Conservation (phyloP, 2,329 filamentous ascomycete genomes). For the Claviceps cyperi region DNA sequence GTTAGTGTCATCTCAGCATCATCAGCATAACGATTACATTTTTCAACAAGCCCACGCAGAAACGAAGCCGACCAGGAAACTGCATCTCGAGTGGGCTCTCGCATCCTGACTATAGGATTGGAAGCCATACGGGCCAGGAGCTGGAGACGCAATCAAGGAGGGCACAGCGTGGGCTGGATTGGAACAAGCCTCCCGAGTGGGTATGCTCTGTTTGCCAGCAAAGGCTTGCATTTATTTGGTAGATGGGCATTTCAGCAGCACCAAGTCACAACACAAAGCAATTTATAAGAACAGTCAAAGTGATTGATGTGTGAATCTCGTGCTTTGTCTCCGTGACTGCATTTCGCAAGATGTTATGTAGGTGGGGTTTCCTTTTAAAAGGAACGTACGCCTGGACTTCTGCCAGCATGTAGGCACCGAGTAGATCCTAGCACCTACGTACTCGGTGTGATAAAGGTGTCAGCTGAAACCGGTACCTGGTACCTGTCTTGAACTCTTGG, state of each 20-base stretch:
- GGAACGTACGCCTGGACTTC: no score
- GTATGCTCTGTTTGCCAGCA: slow-evolving; percentile 1
- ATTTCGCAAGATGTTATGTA: no score
- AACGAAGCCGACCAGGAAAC: not conserved
- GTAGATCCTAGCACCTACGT: no score
- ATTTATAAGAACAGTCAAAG: slow-evolving; percentile 3
- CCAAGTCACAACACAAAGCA: slow-evolving; percentile 9
- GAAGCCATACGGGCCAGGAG: slow-evolving; percentile 1
- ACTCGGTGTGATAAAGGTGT: no score
- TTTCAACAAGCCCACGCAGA: not conserved
- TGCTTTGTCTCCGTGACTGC: not conserved
- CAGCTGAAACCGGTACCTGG: no score
- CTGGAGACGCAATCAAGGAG: slow-evolving; percentile 1
- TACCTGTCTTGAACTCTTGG: no score
- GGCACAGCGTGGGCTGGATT: slow-evolving; percentile 1
- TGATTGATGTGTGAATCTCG: not conserved
- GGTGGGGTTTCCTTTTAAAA: no score
- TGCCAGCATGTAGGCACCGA: no score
- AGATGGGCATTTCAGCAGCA: slow-evolving; percentile 7
- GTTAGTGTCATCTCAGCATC: slow-evolving; percentile 7
- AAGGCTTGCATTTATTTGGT: slow-evolving; percentile 6
- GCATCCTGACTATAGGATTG: not conserved
- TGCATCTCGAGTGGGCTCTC: not conserved
- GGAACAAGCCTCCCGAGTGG: slow-evolving; percentile 4
- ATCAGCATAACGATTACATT: slow-evolving; percentile 5